Percentiles rank a stretch among this genome's conserved stretches.
These are phyloP conservation scores for Pulveroboletus sp. DNA, from an alignment of 768 basidiomycete genomes.

Conservation along the genomic window DNA sequence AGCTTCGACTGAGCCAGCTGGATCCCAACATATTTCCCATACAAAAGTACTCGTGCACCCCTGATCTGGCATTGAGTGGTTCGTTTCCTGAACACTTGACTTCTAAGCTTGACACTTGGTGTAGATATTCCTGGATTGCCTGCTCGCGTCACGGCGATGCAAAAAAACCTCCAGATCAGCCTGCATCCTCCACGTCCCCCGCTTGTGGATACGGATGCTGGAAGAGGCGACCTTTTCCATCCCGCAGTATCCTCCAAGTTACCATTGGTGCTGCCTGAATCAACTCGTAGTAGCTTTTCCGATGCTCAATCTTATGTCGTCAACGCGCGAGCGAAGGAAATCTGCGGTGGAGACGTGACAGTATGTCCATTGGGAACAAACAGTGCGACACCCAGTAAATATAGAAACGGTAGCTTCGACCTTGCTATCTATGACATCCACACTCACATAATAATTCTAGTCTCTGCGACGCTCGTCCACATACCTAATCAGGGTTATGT, in stretches of 20 bases:
- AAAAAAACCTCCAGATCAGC: slow-evolving; percentile 37
- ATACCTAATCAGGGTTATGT: slow-evolving; percentile 73
- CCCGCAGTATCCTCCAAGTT: slow-evolving; percentile 16
- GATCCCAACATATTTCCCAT: slow-evolving; percentile 73
- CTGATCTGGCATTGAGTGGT: slow-evolving; percentile 40
- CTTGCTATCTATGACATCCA: not conserved
- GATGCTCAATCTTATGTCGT: slow-evolving; percentile 29
- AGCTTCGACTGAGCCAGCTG: slow-evolving; percentile 68
- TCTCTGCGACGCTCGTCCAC: slow-evolving; percentile 72
- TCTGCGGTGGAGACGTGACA: slow-evolving; percentile 58
- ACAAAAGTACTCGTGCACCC: slow-evolving; percentile 49
- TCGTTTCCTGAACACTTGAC: slow-evolving; percentile 1
- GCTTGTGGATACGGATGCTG: slow-evolving; percentile 25
- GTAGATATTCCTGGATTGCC: slow-evolving; percentile 45
- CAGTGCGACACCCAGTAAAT: slow-evolving; percentile 80
- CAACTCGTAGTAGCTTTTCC: slow-evolving; percentile 38
- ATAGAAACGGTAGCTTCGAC: slow-evolving; percentile 70
- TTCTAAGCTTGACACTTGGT: slow-evolving; percentile 8
- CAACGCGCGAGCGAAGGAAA: not conserved
- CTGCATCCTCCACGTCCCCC: slow-evolving; percentile 51
- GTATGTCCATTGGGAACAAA: slow-evolving; percentile 86
- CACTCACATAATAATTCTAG: slow-evolving; percentile 33
- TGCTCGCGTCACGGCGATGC: slow-evolving; percentile 40
- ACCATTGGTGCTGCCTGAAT: slow-evolving; percentile 20
- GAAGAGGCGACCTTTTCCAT: slow-evolving; percentile 32